Base-by-base conservation (phyloP, 2,329 filamentous ascomycete genomes). In the Exophiala dermatitidis region DNA sequence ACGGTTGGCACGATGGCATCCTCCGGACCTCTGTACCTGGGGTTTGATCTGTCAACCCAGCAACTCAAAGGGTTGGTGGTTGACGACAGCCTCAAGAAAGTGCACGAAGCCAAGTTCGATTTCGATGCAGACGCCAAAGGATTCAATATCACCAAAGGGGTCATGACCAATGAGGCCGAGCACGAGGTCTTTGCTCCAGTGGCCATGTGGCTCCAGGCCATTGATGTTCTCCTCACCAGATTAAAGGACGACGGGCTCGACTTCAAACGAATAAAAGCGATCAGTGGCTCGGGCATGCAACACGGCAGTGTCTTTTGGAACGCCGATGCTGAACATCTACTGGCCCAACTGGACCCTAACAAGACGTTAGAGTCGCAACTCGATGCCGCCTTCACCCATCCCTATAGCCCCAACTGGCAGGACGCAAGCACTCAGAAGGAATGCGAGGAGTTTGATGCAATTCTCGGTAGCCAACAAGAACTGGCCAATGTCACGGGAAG, bases 231-330 rank as follows among this genome's bases (percentile, higher is more conserved):
- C 10, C 78, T 97, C 52, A 72, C 77, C 45, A 83, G 86, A 10
- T 77, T 98, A 58, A 77, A 80, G 62, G 77, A 82, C 40, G 79
- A 82, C 56, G 82, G 83, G 0, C 79, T 88, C 51, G 85, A 90
- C 61, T 85, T 96, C 64, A 72, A 77, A 48, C 80, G 81, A 48
- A 83, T 98, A 59, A 82, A 80, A 65, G 91, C 88, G 31, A 79
- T 98, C 62, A 91, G 88, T 65, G 93, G 90, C 58, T 90, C 91
- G 10, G 90, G 93, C 50, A 94, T 97, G 79, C 93, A 98, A 76
- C 93, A 97, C 71, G 93, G 93, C 33, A 97, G 91, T 68, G 90
- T 97, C 30, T 97, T 93, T 73, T 97, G 91, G 91, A 86, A 80
- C 54, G 69, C 74, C 42, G 73, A 83, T 52, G 90, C 88, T 4